Evolutionary conservation across 257 asterid species (phyloP).

Genomic region (Thymus quinquecostatus): DNA sequence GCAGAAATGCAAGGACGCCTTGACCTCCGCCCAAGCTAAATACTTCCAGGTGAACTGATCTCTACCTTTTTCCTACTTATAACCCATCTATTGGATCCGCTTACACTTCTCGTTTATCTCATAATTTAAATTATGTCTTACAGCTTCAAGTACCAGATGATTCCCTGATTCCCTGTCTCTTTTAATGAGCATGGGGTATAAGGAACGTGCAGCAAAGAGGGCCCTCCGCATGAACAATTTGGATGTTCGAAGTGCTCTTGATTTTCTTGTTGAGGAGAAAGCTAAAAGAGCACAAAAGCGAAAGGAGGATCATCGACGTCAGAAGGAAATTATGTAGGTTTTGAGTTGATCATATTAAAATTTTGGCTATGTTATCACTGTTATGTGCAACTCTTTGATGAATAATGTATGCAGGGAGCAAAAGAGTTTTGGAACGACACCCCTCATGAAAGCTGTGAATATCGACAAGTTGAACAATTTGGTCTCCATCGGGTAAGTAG

Average conservation of each 20-base stretch:
- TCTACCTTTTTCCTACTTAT: constrained; percentile 8
- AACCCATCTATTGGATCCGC: not conserved
- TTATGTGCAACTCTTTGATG: constrained; percentile 21
- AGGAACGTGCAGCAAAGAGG: constrained; percentile 74
- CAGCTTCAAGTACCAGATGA: constrained; percentile 97
- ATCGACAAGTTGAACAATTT: constrained; percentile 65
- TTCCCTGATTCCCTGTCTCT: constrained; percentile 70
- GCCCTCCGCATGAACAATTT: constrained; percentile 89
- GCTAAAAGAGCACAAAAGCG: constrained; percentile 51
- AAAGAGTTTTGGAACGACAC: constrained; percentile 76
- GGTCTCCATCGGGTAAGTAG: constrained; percentile 76
- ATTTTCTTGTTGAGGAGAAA: constrained; percentile 80
- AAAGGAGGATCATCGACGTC: constrained; percentile 60
- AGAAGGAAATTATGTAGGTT: constrained; percentile 64
- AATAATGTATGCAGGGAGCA: constrained; percentile 68
- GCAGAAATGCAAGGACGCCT: constrained; percentile 59
- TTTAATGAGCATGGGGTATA: constrained; percentile 83
- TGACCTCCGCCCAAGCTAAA: constrained; percentile 77
- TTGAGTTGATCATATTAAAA: constrained; percentile 12
- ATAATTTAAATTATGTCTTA: constrained; percentile 17
- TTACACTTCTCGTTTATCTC: constrained; percentile 7
- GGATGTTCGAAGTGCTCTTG: constrained; percentile 75
- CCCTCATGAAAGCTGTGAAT: constrained; percentile 85
- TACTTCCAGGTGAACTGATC: constrained; percentile 55
- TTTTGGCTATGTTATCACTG: constrained; percentile 18